phyloP scores from a whole-genome alignment of 176 grass and related monocot species.

The Hyparrhenia diplandra region DNA sequence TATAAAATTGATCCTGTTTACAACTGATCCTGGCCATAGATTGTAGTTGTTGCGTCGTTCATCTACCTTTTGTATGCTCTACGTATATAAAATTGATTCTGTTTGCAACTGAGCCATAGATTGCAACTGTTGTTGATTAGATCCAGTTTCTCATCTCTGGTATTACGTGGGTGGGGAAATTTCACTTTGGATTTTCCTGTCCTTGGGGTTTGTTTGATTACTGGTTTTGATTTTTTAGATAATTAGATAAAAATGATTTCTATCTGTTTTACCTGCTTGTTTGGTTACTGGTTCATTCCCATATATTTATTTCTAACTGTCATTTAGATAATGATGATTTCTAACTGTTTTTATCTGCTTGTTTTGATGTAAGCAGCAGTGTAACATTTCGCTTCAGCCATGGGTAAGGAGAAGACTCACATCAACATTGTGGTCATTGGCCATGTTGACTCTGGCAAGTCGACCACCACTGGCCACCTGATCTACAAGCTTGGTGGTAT shows the following conservation, averaged over 20 bases:
- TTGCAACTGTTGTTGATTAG: no score
- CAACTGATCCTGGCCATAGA: not conserved
- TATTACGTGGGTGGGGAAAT: not conserved
- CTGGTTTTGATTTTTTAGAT: no score
- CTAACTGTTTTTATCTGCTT: not conserved
- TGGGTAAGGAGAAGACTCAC: conserved; percentile 1
- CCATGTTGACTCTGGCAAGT: not conserved
- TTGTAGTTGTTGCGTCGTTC: no score
- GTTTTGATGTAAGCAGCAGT: not conserved
- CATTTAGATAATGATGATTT: no score
- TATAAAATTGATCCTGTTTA: not conserved
- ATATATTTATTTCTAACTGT: no score
- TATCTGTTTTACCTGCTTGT: no score
- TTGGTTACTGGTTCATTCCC: not conserved
- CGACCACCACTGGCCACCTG: not conserved
- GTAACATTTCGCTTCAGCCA: not conserved
- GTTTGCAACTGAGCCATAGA: no score
- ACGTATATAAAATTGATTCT: no score
- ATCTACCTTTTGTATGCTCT: no score
- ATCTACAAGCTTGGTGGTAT: not conserved
- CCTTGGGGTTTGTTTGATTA: no score
- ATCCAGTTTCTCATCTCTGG: not conserved
- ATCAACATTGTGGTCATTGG: not conserved
- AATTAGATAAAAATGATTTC: no score
- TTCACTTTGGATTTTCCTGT: not conserved